Percentiles rank a stretch among this genome's conserved stretches.
Evolutionary conservation across 139 green algal genomes (phyloP).

Genomic region (Closterium sp.): DNA sequence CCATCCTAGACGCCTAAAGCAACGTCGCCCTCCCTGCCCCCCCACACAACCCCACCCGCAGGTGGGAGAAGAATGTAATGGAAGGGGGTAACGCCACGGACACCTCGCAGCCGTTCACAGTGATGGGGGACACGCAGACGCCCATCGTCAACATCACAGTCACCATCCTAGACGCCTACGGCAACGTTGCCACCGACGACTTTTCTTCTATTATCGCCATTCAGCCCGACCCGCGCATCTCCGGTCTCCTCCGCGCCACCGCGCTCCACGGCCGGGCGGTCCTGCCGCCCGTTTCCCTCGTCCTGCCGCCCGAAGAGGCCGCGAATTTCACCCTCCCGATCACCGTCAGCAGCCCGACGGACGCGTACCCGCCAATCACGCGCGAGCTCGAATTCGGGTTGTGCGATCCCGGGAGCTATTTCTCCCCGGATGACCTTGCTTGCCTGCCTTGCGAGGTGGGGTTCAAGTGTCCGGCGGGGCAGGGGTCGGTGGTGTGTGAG

Average conservation of each 20-base stretch:
- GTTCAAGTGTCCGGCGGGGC: background rate
- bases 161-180: background rate
- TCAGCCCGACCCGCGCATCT: background rate
- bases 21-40: background rate
- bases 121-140: background rate
- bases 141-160: background rate
- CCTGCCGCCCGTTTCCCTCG: background rate
- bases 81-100: too few relatives aligned
- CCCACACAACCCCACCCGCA: too few relatives aligned
- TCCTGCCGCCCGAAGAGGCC: background rate
- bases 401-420: background rate
- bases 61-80: too few relatives aligned
- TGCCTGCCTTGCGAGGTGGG: background rate
- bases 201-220: background rate
- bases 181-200: background rate
- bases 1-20: background rate
- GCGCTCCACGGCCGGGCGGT: background rate
- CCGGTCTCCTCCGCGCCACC: background rate
- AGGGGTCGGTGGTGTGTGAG: background rate
- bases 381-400: background rate
- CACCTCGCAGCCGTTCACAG: background rate
- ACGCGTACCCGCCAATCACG: background rate
- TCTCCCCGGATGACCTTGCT: background rate
- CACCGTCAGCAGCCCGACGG: constrained; percentile 3
- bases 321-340: background rate